Evolutionary conservation across 345 rosid species (phyloP).

Genomic region (Gossypium herbaceum): DNA sequence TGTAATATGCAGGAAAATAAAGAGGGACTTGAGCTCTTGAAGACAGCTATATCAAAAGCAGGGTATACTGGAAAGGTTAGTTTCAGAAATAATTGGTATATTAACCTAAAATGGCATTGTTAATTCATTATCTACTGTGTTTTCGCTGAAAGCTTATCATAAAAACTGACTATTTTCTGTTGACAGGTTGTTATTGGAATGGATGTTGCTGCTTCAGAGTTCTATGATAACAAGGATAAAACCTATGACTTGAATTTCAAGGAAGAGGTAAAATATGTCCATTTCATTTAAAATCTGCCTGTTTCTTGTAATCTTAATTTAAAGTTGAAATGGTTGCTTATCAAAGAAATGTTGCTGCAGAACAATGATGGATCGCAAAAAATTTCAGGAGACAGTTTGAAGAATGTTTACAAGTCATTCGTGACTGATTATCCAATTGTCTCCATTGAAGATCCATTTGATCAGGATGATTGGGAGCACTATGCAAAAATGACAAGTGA

Average conservation of each 20-base stretch:
- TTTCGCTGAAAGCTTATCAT: neutral
- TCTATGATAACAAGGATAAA: constrained; percentile 44
- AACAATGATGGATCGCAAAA: constrained; percentile 58
- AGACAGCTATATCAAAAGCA: constrained; percentile 63
- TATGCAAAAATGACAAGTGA: constrained; percentile 49
- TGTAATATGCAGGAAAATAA: constrained; percentile 50
- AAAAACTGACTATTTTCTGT: neutral
- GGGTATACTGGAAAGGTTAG: constrained; percentile 58
- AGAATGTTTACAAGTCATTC: constrained; percentile 59
- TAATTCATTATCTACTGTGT: neutral
- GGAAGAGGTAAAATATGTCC: constrained; percentile 39
- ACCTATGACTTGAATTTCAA: constrained; percentile 64
- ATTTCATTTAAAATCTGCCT: neutral
- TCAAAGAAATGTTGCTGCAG: constrained; percentile 28
- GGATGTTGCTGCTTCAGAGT: constrained; percentile 78
- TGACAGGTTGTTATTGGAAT: constrained; percentile 66
- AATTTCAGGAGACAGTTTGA: constrained; percentile 57
- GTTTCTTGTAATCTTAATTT: neutral
- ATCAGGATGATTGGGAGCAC: constrained; percentile 74
- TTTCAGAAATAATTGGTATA: neutral
- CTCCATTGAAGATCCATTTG: constrained; percentile 71
- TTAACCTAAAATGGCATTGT: neutral
- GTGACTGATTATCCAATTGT: constrained; percentile 55
- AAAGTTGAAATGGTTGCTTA: constrained; percentile 3
- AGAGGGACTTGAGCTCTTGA: constrained; percentile 65